phyloP scores from a whole-genome alignment of 352 stramenopile genomes.

The Pythium scleroteichum region DNA sequence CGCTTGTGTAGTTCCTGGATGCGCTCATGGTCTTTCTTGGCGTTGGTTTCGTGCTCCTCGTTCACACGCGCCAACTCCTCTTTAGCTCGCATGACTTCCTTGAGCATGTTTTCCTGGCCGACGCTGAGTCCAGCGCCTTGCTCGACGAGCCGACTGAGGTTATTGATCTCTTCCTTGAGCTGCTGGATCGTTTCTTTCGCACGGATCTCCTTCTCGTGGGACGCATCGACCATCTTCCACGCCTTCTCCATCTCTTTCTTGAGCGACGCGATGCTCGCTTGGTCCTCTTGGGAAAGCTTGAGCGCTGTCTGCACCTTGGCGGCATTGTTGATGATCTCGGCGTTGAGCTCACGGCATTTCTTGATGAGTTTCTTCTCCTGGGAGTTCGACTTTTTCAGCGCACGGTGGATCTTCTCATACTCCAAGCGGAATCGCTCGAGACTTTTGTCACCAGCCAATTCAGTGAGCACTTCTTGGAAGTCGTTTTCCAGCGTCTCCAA shows the following conservation, averaged over 20 bases:
- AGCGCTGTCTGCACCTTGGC: constrained; percentile 95
- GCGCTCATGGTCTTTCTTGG: constrained; percentile 79
- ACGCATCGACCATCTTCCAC: constrained; percentile 95
- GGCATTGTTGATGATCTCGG: constrained; percentile 96
- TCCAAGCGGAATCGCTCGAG: constrained; percentile 94
- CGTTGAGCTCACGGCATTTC: constrained; percentile 94
- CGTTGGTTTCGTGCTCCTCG: constrained; percentile 80
- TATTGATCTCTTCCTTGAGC: constrained; percentile 95
- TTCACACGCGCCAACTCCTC: constrained; percentile 88
- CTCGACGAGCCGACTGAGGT: constrained; percentile 94
- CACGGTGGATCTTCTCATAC: constrained; percentile 95
- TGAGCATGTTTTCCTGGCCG: constrained; percentile 93
- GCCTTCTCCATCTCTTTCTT: constrained; percentile 97
- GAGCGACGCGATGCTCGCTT: constrained; percentile 90
- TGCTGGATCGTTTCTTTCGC: constrained; percentile 95
- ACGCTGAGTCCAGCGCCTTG: constrained; percentile 91
- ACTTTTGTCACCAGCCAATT: constrained; percentile 92
- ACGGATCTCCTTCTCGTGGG: constrained; percentile 92
- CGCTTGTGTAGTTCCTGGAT: constrained; percentile 81
- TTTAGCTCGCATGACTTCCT: constrained; percentile 89
- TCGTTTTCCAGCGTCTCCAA: constrained; percentile 92
- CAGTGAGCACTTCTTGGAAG: constrained; percentile 91
- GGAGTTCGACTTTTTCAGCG: constrained; percentile 92
- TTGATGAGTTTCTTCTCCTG: constrained; percentile 97
- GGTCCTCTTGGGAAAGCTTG: constrained; percentile 94